A percentile compares a stretch with the other conserved stretches of the same genome.
phyloP scores from a whole-genome alignment of 1,284 basidiomycete genomes.

The Erythrobasidium hasegawianum region DNA sequence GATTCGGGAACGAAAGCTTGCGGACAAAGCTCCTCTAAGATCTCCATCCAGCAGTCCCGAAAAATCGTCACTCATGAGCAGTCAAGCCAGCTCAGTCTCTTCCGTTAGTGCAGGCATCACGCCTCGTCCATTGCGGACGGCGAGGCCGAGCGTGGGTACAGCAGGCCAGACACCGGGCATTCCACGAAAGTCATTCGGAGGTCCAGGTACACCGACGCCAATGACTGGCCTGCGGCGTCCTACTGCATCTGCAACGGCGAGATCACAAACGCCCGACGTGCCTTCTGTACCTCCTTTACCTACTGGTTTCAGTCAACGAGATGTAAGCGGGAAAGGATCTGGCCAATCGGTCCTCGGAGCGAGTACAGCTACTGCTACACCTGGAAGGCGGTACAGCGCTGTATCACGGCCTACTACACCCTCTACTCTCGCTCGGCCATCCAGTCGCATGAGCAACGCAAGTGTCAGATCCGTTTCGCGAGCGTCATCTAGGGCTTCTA shows the following conservation, averaged over 20 bases:
- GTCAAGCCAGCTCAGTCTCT: slow-evolving; percentile 39
- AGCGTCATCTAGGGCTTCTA: slow-evolving; percentile 33
- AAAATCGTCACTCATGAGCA: slow-evolving; percentile 34
- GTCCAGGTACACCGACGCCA: slow-evolving; percentile 12
- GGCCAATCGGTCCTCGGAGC: background rate
- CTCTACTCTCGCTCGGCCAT: slow-evolving; percentile 12
- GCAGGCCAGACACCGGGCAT: background rate
- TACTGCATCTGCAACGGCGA: background rate
- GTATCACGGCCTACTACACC: slow-evolving; percentile 23
- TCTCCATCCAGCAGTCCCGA: slow-evolving; percentile 39
- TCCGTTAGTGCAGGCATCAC: slow-evolving; percentile 39
- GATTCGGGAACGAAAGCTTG: slow-evolving; percentile 33
- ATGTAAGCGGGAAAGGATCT: background rate
- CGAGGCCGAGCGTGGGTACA: slow-evolving; percentile 26
- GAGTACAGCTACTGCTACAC: background rate
- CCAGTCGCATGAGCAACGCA: slow-evolving; percentile 18
- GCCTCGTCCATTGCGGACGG: slow-evolving; percentile 45
- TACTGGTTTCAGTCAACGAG: background rate
- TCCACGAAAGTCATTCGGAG: slow-evolving; percentile 32
- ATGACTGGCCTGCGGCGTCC: slow-evolving; percentile 16
- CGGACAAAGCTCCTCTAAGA: slow-evolving; percentile 34
- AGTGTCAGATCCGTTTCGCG: slow-evolving; percentile 21
- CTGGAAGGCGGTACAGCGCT: slow-evolving; percentile 16
- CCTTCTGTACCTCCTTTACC: slow-evolving; percentile 30
- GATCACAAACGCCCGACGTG: slow-evolving; percentile 24